Evolutionary conservation across 441 rosid genomes (phyloP).

Genomic region (Hura crepitans): DNA sequence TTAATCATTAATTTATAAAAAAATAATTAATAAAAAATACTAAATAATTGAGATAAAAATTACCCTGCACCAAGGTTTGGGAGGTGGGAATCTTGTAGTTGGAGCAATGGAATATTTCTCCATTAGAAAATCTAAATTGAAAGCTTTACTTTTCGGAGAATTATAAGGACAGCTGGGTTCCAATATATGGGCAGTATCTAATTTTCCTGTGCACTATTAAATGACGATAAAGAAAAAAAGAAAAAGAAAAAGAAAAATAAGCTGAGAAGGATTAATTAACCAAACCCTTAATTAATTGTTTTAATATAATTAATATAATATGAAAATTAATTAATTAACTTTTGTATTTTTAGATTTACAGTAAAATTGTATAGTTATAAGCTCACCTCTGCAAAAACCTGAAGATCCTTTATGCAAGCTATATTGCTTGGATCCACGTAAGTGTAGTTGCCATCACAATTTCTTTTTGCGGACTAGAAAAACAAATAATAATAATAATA

Average conservation of each 20-base stretch:
- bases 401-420: slow-evolving; percentile 24
- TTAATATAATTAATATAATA: too few species aligned
- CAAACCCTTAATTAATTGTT: too few species aligned
- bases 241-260: too few species aligned
- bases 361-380: too few species aligned
- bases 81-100: not conserved
- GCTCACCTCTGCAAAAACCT: slow-evolving; percentile 17
- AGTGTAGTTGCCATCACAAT: slow-evolving; percentile 27
- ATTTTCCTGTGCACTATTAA: slow-evolving; percentile 4
- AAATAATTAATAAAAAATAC: not conserved
- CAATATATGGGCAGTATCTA: slow-evolving; percentile 14
- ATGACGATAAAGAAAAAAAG: slow-evolving; percentile 8
- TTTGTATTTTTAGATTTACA: too few species aligned
- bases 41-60: not conserved
- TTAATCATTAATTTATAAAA: not conserved
- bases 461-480: not conserved
- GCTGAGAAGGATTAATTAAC: too few species aligned
- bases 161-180: slow-evolving; percentile 22
- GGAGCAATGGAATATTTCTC: not conserved
- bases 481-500: too few species aligned
- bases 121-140: not conserved
- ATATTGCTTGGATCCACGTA: slow-evolving; percentile 19
- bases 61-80: slow-evolving; percentile 35
- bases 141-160: not conserved
- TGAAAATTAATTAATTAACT: too few species aligned